Evolutionary conservation across 2,329 filamentous ascomycete genomes (phyloP).

Genomic region (Emmonsiellopsis sp.): DNA sequence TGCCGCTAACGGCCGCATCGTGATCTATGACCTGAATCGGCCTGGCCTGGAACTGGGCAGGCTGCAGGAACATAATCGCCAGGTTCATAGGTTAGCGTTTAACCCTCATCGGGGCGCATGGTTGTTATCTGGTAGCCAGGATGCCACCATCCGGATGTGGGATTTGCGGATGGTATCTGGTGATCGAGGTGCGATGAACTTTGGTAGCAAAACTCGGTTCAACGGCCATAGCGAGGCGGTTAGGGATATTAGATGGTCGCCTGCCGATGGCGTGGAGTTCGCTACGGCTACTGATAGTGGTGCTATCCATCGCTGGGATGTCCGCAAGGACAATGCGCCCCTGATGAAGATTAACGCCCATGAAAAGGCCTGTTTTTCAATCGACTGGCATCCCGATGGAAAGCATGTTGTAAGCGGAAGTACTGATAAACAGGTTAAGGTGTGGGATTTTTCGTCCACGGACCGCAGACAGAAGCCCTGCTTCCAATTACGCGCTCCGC

Average conservation of each 20-base stretch:
- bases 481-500: constrained; percentile 51
- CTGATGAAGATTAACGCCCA: constrained; percentile 55
- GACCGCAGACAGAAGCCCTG: constrained; percentile 50
- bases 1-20: constrained; percentile 56
- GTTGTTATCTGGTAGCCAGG: constrained; percentile 56
- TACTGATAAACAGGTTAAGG: constrained; percentile 52
- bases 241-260: constrained; percentile 57
- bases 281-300: constrained; percentile 58
- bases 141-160: constrained; percentile 56
- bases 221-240: constrained; percentile 52
- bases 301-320: constrained; percentile 56
- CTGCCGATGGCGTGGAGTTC: constrained; percentile 53
- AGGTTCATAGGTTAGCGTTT: constrained; percentile 58
- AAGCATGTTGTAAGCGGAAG: constrained; percentile 56
- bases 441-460: constrained; percentile 54
- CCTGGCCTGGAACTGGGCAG: constrained; percentile 52
- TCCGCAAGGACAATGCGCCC: constrained; percentile 47
- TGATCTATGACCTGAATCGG: constrained; percentile 55
- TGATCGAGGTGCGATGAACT: constrained; percentile 41
- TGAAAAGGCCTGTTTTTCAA: constrained; percentile 50
- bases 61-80: constrained; percentile 55
- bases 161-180: constrained; percentile 48
- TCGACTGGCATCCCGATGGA: constrained; percentile 61
- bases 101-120: constrained; percentile 53
- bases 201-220: constrained; percentile 47